Percentiles rank a stretch among this genome's conserved stretches.
phyloP scores from a whole-genome alignment of 805 yeast genomes.

The Saturnispora quitensis region DNA sequence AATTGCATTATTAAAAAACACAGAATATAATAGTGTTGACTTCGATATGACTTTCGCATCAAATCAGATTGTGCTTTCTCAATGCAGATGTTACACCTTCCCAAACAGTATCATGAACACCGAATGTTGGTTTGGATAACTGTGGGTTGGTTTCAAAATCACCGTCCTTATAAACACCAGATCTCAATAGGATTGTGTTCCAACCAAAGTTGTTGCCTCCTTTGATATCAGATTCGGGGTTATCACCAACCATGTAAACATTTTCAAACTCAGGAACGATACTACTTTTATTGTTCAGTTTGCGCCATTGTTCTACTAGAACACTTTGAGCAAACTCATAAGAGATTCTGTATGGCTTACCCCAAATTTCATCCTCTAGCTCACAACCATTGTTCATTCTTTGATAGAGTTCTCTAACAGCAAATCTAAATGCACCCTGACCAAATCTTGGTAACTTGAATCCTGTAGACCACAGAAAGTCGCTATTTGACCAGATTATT shows the following conservation, averaged over 20 bases:
- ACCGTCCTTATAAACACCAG: constrained; percentile 75
- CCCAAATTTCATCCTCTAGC: constrained; percentile 51
- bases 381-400: constrained; percentile 29
- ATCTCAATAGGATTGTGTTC: constrained; percentile 72
- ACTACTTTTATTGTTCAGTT: constrained; percentile 13
- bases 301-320: constrained; percentile 42
- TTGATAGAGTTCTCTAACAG: constrained; percentile 50
- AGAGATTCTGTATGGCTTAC: constrained; percentile 72
- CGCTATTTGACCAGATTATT: constrained; percentile 70
- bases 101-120: constrained; percentile 40
- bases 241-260: constrained; percentile 96
- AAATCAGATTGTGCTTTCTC: constrained; percentile 7
- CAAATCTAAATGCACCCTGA: constrained; percentile 75
- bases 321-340: constrained; percentile 76
- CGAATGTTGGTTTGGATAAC: constrained; percentile 37
- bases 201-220: constrained; percentile 89
- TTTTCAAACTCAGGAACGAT: constrained; percentile 40
- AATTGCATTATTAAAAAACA: neutral
- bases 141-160: constrained; percentile 31
- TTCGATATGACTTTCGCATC: neutral
- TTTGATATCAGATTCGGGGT: constrained; percentile 83
- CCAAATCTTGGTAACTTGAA: constrained; percentile 74
- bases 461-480: constrained; percentile 81
- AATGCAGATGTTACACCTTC: constrained; percentile 31
- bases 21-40: neutral